phyloP scores from a whole-genome alignment of 768 basidiomycete species.

The Galerina sulciceps region DNA sequence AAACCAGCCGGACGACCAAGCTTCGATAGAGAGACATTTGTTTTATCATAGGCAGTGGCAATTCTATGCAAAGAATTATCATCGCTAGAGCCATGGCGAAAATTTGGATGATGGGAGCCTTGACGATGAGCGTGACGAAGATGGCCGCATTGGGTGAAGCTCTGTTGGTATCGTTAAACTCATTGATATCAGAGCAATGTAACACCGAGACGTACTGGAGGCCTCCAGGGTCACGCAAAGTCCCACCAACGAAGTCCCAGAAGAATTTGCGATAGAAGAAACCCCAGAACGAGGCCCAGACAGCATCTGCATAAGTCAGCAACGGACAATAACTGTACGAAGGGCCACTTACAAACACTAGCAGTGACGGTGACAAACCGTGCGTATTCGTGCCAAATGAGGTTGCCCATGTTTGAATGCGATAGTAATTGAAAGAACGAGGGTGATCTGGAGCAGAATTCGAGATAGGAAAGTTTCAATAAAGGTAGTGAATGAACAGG shows the following conservation, averaged over 20 bases:
- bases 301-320: conserved; percentile 52
- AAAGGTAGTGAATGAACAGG: conserved; percentile 31
- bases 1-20: conserved; percentile 60
- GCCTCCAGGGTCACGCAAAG: conserved; percentile 77
- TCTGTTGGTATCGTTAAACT: conserved; percentile 36
- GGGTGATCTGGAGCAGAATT: conserved; percentile 24
- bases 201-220: conserved; percentile 59
- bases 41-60: conserved; percentile 66
- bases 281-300: conserved; percentile 84
- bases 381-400: conserved; percentile 82
- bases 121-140: conserved; percentile 79
- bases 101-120: conserved; percentile 74
- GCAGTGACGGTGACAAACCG: conserved; percentile 72
- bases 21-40: conserved; percentile 66
- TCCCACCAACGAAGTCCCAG: conserved; percentile 92
- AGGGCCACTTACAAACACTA: conserved; percentile 64
- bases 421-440: conserved; percentile 18
- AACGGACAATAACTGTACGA: not conserved
- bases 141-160: conserved; percentile 61
- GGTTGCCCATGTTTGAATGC: conserved; percentile 65
- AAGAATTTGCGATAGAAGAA: conserved; percentile 92
- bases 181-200: not conserved
- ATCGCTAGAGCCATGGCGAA: conserved; percentile 65
- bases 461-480: conserved; percentile 26
- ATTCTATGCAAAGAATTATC: conserved; percentile 68